phyloP scores from a whole-genome alignment of 1,284 basidiomycete genomes.

The Takashimella tepidaria region DNA sequence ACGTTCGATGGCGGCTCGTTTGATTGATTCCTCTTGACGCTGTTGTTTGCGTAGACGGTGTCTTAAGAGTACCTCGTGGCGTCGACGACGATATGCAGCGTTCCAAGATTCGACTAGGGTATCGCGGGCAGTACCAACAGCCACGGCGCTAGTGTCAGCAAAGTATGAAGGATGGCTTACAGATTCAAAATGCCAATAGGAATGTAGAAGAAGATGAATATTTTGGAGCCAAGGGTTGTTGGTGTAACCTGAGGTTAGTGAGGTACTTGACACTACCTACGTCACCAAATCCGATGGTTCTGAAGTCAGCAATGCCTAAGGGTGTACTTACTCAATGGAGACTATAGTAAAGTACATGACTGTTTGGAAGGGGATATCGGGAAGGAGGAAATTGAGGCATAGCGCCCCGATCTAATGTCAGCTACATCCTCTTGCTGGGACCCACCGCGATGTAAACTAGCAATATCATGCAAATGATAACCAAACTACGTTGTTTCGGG shows the following conservation, averaged over 20 bases:
- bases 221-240: constrained; percentile 12
- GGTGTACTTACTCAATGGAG: constrained; percentile 16
- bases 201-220: constrained; percentile 30
- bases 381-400: constrained; percentile 57
- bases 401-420: constrained; percentile 54
- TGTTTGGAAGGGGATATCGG: constrained; percentile 58
- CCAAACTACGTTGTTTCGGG: constrained; percentile 67
- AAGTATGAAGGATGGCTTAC: background rate
- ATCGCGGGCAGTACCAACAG: constrained; percentile 21
- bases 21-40: constrained; percentile 9
- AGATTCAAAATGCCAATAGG: constrained; percentile 37
- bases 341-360: constrained; percentile 44
- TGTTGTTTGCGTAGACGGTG: constrained; percentile 16
- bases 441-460: constrained; percentile 61
- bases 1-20: constrained; percentile 17
- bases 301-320: background rate
- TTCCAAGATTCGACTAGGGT: constrained; percentile 22
- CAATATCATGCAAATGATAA: constrained; percentile 68
- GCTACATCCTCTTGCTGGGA: constrained; percentile 16
- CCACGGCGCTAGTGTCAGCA: constrained; percentile 8
- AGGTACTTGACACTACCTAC: constrained; percentile 6
- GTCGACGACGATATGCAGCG: constrained; percentile 18
- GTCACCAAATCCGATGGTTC: constrained; percentile 34
- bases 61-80: constrained; percentile 14
- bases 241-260: constrained; percentile 30